Percentiles rank a stretch among this genome's conserved stretches.
phyloP scores from a whole-genome alignment of 1,284 basidiomycete genomes.

The Ganoderma resinaceum region DNA sequence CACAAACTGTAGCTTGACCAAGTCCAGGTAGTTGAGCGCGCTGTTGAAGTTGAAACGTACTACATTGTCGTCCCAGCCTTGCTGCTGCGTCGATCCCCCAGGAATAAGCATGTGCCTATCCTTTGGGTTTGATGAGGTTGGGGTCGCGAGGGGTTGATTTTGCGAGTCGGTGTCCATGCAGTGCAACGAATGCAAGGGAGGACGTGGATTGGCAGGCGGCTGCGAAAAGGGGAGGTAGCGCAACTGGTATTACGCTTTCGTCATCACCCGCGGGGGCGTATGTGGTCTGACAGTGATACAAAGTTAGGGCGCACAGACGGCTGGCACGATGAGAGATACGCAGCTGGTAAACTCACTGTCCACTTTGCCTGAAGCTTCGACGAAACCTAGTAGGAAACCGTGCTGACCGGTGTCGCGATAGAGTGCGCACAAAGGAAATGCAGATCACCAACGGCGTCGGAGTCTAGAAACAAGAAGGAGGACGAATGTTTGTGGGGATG shows the following conservation, averaged over 20 bases:
- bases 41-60: conserved; percentile 82
- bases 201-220: background rate
- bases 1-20: conserved; percentile 89
- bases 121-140: background rate
- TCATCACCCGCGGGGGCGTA: background rate
- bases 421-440: no score
- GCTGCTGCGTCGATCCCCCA: background rate
- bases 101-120: background rate
- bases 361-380: background rate
- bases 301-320: background rate
- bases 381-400: background rate
- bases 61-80: conserved; percentile 44
- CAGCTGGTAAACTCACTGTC: background rate
- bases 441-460: background rate
- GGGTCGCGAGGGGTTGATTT: background rate
- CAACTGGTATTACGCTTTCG: background rate
- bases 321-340: background rate
- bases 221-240: background rate
- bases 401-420: background rate
- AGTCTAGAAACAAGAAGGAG: background rate
- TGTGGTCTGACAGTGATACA: no score
- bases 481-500: background rate
- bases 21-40: conserved; percentile 93
- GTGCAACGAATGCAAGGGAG: background rate
- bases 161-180: background rate